These are phyloP conservation scores for Erigeron philadelphicus DNA, from an alignment of 140 eudicot genomes.

Conservation along the genomic window DNA sequence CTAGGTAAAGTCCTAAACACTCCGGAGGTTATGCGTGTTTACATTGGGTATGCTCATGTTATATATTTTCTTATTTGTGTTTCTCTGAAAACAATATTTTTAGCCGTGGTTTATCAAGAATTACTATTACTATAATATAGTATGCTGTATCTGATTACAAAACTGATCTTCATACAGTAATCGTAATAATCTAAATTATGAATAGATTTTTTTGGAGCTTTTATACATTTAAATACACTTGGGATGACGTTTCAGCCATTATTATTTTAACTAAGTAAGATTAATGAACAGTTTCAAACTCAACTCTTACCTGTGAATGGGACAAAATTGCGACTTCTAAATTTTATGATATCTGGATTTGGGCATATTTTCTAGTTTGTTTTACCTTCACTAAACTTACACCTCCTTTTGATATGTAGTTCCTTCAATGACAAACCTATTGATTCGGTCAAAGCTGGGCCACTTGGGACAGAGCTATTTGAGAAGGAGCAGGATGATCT, in stretches of 20 bases:
- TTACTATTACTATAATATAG: neutral
- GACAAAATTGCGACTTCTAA: neutral
- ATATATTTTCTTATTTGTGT: constrained; percentile 3
- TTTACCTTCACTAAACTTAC: neutral
- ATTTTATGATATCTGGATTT: neutral
- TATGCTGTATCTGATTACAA: neutral
- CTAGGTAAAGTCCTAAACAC: constrained; percentile 94
- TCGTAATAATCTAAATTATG: neutral
- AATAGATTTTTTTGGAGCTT: neutral
- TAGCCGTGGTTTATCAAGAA: neutral
- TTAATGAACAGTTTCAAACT: neutral
- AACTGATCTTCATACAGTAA: neutral
- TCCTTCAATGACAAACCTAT: constrained; percentile 92
- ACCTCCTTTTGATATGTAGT: constrained; percentile 27
- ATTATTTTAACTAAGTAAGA: neutral
- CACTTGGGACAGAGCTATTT: constrained; percentile 80
- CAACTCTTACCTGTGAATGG: neutral
- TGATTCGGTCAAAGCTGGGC: constrained; percentile 60
- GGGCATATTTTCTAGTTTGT: neutral
- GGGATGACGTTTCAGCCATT: neutral
- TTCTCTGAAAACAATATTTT: too few relatives aligned
- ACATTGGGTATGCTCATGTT: constrained; percentile 67
- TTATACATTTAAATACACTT: neutral
- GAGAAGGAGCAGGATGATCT: constrained; percentile 97
- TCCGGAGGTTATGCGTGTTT: constrained; percentile 93